Evolutionary conservation across 805 yeast genomes (phyloP).

Genomic region (Hanseniaspora singularis): DNA sequence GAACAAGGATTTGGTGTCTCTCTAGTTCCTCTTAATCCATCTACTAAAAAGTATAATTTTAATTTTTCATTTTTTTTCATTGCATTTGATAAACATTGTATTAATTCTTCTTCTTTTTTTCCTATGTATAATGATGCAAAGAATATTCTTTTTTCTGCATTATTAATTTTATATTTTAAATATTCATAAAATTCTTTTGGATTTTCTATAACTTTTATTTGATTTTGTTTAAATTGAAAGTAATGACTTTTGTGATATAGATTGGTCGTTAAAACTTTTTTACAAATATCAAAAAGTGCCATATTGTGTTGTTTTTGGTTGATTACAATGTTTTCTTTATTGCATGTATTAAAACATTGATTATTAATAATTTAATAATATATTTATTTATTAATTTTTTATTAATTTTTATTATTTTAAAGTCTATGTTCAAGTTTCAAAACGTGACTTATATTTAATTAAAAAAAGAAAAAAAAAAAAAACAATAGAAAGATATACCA

Average conservation of each 20-base stretch:
- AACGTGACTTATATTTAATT: no score
- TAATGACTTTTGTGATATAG: conserved; percentile 27
- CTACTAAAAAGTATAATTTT: conserved; percentile 62
- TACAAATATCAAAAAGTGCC: conserved; percentile 17
- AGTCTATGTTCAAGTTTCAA: no score
- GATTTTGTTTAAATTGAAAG: conserved; percentile 44
- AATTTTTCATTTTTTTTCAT: conserved; percentile 47
- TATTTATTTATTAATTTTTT: no score
- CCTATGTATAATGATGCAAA: conserved; percentile 83
- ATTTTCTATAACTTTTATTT: conserved; percentile 47
- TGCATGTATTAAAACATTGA: no score
- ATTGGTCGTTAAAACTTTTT: conserved; percentile 17
- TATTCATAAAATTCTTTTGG: conserved; percentile 65
- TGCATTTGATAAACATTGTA: conserved; percentile 51
- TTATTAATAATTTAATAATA: no score
- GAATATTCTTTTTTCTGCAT: conserved; percentile 58
- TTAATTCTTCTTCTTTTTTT: conserved; percentile 62
- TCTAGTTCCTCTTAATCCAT: conserved; percentile 84
- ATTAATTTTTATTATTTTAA: no score
- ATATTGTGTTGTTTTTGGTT: not conserved
- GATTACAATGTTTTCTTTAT: not conserved
- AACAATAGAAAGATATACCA: no score
- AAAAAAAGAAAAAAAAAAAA: no score
- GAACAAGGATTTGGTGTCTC: conserved; percentile 74
- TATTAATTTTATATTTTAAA: conserved; percentile 48